These are phyloP conservation scores for Serendipita sp. DNA, from an alignment of 768 basidiomycete genomes.

Conservation along the genomic window DNA sequence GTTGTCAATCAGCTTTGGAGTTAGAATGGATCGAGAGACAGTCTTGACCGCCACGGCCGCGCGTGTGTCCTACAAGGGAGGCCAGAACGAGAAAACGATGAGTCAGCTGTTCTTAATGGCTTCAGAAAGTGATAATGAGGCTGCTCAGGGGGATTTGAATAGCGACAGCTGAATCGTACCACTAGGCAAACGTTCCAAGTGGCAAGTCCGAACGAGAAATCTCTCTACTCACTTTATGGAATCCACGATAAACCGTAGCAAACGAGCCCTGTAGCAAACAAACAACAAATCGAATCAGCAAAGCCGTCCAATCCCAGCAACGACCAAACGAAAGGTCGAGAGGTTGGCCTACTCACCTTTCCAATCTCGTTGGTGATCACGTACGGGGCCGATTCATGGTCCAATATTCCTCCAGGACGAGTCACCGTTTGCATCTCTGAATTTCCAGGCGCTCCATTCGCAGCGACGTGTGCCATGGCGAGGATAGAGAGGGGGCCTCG, in stretches of 20 bases:
- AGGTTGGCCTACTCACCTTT: constrained; percentile 21
- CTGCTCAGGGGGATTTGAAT: too few relatives aligned
- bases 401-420: constrained; percentile 25
- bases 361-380: constrained; percentile 63
- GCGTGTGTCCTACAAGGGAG: constrained; percentile 46
- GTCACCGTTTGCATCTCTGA: too few relatives aligned
- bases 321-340: neutral
- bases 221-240: constrained; percentile 55
- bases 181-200: neutral
- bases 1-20: constrained; percentile 87
- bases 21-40: constrained; percentile 74
- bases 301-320: constrained; percentile 23
- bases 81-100: neutral
- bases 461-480: too few relatives aligned
- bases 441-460: too few relatives aligned
- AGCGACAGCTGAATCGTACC: too few relatives aligned
- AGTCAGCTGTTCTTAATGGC: neutral
- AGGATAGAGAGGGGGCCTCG: too few relatives aligned
- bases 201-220: neutral
- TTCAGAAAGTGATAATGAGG: too few relatives aligned
- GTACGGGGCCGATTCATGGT: constrained; percentile 62
- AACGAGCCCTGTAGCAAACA: constrained; percentile 53
- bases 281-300: neutral
- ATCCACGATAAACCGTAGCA: constrained; percentile 90
- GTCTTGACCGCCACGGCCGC: constrained; percentile 86